Evolutionary conservation across 208 protist species (phyloP).

Genomic region (Crithidia acanthocephali): DNA sequence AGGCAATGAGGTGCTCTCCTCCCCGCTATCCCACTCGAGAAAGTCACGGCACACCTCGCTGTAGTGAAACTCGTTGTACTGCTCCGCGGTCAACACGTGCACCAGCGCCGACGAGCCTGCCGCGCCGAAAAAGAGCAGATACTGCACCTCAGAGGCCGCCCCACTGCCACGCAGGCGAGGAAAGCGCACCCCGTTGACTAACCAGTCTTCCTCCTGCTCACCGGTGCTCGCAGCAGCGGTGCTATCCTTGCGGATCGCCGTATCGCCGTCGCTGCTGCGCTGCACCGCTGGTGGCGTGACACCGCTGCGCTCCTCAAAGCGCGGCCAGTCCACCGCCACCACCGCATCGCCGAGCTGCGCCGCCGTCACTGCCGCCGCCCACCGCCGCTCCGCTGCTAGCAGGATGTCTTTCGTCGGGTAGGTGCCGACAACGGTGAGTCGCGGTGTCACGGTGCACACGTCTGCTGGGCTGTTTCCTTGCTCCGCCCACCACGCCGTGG

Average conservation of each 20-base stretch:
- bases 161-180: constrained; percentile 28
- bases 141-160: constrained; percentile 38
- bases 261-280: neutral
- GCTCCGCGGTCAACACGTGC: constrained; percentile 62
- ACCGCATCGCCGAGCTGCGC: neutral
- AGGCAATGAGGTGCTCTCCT: constrained; percentile 20
- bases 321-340: constrained; percentile 29
- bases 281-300: neutral
- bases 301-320: constrained; percentile 23
- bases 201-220: constrained; percentile 34
- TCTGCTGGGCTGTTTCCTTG: neutral
- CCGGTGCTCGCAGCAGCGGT: neutral
- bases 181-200: constrained; percentile 74
- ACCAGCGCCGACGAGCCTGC: constrained; percentile 43
- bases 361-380: neutral
- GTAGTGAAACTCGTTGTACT: constrained; percentile 83
- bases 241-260: too few species aligned
- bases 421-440: constrained; percentile 24
- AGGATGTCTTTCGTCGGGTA: constrained; percentile 31
- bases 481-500: constrained; percentile 10
- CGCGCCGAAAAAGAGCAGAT: constrained; percentile 75
- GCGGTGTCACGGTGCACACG: constrained; percentile 8
- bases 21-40: constrained; percentile 35
- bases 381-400: constrained; percentile 17
- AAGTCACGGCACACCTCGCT: constrained; percentile 44